Evolutionary conservation across 2,329 filamentous ascomycete genomes (phyloP).

Genomic region (Biscogniauxia sp.): DNA sequence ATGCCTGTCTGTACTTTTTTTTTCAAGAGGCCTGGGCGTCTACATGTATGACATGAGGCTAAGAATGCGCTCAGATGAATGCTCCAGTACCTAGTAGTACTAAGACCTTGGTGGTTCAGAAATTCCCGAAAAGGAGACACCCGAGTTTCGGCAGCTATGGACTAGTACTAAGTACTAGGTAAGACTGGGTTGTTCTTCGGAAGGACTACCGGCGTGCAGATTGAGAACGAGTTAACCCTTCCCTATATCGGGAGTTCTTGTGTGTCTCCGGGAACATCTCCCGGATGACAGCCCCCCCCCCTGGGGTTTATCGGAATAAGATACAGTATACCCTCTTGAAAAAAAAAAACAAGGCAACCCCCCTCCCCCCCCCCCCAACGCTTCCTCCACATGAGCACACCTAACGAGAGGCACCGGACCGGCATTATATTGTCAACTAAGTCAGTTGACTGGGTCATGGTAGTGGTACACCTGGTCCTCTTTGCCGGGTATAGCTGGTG

Average conservation of each 20-base stretch:
- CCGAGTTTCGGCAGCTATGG: not conserved
- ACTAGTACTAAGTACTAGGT: no score
- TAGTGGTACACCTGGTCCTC: constrained; percentile 54
- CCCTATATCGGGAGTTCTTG: not conserved
- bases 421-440: no score
- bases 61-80: not conserved
- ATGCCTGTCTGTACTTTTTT: not conserved
- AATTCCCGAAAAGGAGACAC: not conserved
- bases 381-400: not conserved
- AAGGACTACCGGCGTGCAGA: not conserved
- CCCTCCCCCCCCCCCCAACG: not conserved
- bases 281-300: not conserved
- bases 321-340: not conserved
- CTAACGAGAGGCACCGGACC: not conserved
- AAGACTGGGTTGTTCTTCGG: not conserved
- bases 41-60: not conserved
- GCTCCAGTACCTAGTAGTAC: not conserved
- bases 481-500: constrained; percentile 50
- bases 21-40: not conserved
- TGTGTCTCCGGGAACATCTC: not conserved
- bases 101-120: not conserved
- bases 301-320: not conserved
- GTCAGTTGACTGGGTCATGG: constrained; percentile 49
- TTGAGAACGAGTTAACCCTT: not conserved
- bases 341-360: not conserved